Base-by-base conservation (phyloP, 2,329 filamentous ascomycete genomes). In the Exophiala viscosa region DNA sequence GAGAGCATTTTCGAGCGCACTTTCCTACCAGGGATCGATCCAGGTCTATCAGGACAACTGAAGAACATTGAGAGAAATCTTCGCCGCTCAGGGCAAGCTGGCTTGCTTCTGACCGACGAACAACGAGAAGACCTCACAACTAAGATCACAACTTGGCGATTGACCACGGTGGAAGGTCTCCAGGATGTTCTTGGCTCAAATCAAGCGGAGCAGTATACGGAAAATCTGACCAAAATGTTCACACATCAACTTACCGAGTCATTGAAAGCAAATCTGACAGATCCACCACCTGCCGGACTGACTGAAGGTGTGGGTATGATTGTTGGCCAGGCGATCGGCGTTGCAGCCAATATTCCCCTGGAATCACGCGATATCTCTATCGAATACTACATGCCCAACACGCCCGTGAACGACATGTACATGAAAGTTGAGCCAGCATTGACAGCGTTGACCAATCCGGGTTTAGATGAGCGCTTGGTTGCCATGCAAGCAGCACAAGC, bases 91-190 rank as follows among this genome's bases (percentile, higher is more conserved):
- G 51, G 56, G 9, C 52, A 59, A 28, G 42, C 34, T 20, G 52
- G 49, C 31, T 28, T 45, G 4, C 43, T 60, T 7, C 38, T 54
- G 23, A 57, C 60, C 14, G 61, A 63, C 36, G 62, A 62, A 35
- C 87, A 87, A 62, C 88, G 87, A 62, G 90, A 97, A 48, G 90
- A 91, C 1, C 79, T 95, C 50, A 88, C 88, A 17, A 83, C 85
- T 41, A 95, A 95, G 71, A 83, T 97, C 40, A 85, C 95, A 55
- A 89, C 87, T 66, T 99, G 93, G 93, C 84, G 93, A 54, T 84
- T 97, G 72, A 85, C 92, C 3, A 99, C 93, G 2, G 76, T 97
- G 13, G 93, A 99, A 65, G 93, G 92, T n/a, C 77, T 99, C 14
- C 80, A 85, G 58, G 83, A 87, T 47, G 70, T 81, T 33, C 77